These are phyloP conservation scores for Dactylonectria estremocensis DNA, from an alignment of 2,329 filamentous ascomycete genomes.

Conservation along the genomic window DNA sequence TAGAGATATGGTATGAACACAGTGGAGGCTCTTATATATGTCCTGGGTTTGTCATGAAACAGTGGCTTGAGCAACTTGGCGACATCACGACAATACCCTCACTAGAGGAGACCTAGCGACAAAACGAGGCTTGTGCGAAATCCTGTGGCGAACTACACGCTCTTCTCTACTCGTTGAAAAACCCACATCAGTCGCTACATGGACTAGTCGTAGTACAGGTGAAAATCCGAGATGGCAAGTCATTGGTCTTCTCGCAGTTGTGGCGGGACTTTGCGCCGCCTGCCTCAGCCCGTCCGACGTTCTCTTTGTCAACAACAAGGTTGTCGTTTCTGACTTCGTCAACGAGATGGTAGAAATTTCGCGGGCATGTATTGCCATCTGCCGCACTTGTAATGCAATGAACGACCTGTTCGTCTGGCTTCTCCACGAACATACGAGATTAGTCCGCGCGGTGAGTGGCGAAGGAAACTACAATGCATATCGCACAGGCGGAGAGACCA, in stretches of 20 bases:
- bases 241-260: conserved; percentile 15
- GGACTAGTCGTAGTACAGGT: neutral
- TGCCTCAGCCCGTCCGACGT: neutral
- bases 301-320: neutral
- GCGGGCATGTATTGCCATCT: conserved; percentile 5
- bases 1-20: conserved; percentile 19
- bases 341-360: neutral
- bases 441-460: conserved; percentile 11
- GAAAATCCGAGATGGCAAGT: conserved; percentile 11
- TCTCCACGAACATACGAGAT: conserved; percentile 1
- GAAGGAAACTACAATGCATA: conserved; percentile 17
- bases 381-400: conserved; percentile 6
- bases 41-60: conserved; percentile 12
- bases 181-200: neutral
- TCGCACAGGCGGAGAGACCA: conserved; percentile 11
- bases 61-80: conserved; percentile 13
- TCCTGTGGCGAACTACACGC: conserved; percentile 1
- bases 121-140: neutral
- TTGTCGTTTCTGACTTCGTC: neutral
- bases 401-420: conserved; percentile 19
- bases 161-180: neutral
- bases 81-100: neutral
- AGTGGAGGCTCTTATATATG: conserved; percentile 12
- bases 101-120: neutral
- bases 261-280: conserved; percentile 2